phyloP scores from a whole-genome alignment of 257 asterid genomes.

The Fraxinus excelsior region DNA sequence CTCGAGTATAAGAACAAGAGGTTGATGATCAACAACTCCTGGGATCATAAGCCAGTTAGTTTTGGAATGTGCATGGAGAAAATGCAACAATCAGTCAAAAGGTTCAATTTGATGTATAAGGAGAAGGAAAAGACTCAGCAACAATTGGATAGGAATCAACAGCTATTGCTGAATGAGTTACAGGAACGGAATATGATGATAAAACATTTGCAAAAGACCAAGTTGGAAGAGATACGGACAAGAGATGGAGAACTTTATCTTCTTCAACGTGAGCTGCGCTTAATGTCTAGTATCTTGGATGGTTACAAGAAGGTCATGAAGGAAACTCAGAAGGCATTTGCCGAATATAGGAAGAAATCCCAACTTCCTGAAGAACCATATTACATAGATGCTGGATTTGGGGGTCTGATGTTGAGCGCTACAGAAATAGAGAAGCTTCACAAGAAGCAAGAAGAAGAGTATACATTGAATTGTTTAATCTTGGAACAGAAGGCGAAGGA shows the following conservation, averaged over 20 bases:
- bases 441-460: conserved; percentile 62
- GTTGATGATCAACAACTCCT: conserved; percentile 49
- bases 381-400: conserved; percentile 70
- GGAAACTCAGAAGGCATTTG: conserved; percentile 61
- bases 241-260: conserved; percentile 60
- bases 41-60: conserved; percentile 53
- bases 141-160: conserved; percentile 43
- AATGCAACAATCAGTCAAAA: conserved; percentile 43
- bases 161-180: conserved; percentile 55
- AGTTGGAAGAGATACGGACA: conserved; percentile 55
- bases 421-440: conserved; percentile 59
- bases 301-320: conserved; percentile 76
- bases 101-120: conserved; percentile 43
- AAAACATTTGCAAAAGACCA: conserved; percentile 50
- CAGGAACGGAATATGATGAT: conserved; percentile 64
- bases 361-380: conserved; percentile 69
- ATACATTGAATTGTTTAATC: conserved; percentile 39
- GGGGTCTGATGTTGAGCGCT: conserved; percentile 73
- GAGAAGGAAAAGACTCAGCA: conserved; percentile 52
- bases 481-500: conserved; percentile 52
- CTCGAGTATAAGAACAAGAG: conserved; percentile 59
- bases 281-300: conserved; percentile 59
- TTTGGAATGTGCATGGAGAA: conserved; percentile 61
- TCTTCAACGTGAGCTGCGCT: conserved; percentile 65
- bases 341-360: conserved; percentile 55